Percentiles rank a stretch among this genome's conserved stretches.
These are phyloP conservation scores for Solanum neorickii DNA, from an alignment of 257 asterid genomes.

Conservation along the genomic window DNA sequence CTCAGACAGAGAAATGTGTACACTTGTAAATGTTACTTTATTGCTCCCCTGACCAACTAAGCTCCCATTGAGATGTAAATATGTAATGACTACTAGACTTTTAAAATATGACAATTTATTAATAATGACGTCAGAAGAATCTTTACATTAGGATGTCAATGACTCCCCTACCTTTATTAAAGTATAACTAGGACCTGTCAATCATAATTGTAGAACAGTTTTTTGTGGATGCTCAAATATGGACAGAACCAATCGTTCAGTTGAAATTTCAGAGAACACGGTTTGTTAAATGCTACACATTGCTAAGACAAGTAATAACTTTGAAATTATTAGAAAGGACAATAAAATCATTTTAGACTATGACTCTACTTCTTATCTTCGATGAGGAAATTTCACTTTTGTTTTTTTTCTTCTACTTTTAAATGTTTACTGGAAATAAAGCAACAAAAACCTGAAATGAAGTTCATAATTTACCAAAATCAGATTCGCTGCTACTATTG, in stretches of 20 bases:
- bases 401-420: not conserved
- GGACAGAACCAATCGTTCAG: not conserved
- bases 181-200: not conserved
- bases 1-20: not conserved
- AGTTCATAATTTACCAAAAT: conserved; percentile 18
- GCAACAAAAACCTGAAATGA: not conserved
- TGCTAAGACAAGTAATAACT: not conserved
- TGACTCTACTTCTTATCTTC: not conserved
- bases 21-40: not conserved
- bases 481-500: conserved; percentile 16
- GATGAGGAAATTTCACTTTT: not conserved
- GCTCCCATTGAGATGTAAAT: not conserved
- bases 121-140: not conserved
- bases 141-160: not conserved
- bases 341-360: not conserved
- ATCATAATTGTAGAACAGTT: not conserved
- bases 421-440: not conserved
- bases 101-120: not conserved
- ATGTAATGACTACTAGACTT: not conserved
- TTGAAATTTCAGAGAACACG: not conserved
- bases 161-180: not conserved
- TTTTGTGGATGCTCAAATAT: not conserved
- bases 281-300: not conserved
- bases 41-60: not conserved
- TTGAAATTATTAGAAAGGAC: not conserved